Conservation (phyloP, 176 grass and related monocot genomes). For the Triticum timopheevii region DNA sequence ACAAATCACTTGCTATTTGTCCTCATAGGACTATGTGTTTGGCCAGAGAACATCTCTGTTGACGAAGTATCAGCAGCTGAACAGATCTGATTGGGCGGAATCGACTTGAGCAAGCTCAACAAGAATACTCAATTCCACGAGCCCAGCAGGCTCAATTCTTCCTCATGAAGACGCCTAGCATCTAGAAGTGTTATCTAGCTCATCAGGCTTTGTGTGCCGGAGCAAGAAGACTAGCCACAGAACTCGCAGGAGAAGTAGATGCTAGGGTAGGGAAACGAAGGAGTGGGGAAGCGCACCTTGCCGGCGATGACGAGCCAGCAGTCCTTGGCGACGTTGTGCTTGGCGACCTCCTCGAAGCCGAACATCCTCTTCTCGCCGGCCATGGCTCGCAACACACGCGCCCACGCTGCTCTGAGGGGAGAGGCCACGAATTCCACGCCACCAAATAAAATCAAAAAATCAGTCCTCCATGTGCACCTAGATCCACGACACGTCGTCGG, state of each 20-base stretch:
- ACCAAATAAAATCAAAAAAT: no score
- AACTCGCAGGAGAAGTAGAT: not conserved
- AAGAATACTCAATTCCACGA: not conserved
- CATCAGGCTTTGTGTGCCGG: not conserved
- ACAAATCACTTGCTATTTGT: not conserved
- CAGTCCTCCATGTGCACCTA: no score
- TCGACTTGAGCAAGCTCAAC: not conserved
- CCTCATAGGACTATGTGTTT: not conserved
- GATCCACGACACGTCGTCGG: no score
- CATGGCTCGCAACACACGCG: conserved; percentile 33
- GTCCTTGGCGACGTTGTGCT: conserved; percentile 78
- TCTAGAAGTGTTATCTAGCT: not conserved
- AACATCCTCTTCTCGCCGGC: conserved; percentile 50
- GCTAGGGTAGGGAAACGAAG: not conserved
- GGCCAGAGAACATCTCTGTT: not conserved
- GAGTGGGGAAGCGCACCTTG: conserved; percentile 45
- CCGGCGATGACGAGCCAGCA: conserved; percentile 80
- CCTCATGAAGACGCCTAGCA: not conserved
- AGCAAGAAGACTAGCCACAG: not conserved
- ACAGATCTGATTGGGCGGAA: not conserved
- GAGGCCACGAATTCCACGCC: no score
- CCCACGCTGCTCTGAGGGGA: no score
- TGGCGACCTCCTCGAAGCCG: conserved; percentile 68
- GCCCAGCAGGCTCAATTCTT: not conserved
- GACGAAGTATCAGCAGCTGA: not conserved